Evolutionary conservation across 345 rosid genomes (phyloP).

Genomic region (Hibiscus syriacus): DNA sequence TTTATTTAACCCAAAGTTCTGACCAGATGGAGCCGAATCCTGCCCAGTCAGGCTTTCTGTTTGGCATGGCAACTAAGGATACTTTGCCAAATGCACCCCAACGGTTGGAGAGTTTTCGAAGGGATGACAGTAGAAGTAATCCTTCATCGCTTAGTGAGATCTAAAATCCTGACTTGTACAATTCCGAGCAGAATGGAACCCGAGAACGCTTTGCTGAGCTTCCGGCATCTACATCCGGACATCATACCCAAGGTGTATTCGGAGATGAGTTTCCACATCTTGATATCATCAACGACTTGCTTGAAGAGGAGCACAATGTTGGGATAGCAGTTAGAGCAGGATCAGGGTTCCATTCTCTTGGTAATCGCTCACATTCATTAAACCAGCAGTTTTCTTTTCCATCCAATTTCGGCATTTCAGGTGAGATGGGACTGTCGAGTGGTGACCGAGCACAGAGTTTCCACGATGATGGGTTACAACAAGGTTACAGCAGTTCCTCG

Average conservation of each 20-base stretch:
- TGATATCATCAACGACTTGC: slow-evolving; percentile 86
- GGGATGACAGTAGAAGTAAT: slow-evolving; percentile 29
- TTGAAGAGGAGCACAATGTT: slow-evolving; percentile 63
- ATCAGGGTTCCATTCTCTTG: slow-evolving; percentile 23
- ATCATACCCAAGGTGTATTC: slow-evolving; percentile 38
- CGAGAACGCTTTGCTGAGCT: slow-evolving; percentile 27
- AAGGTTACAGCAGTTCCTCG: slow-evolving; percentile 28
- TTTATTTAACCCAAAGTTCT: slow-evolving; percentile 33
- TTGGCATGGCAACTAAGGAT: slow-evolving; percentile 37
- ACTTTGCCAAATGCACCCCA: not conserved
- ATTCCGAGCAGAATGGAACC: slow-evolving; percentile 17
- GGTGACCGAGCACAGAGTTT: slow-evolving; percentile 49
- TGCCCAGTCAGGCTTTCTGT: slow-evolving; percentile 41
- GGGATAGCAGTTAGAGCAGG: slow-evolving; percentile 22
- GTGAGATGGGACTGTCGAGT: slow-evolving; percentile 30
- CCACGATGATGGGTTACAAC: slow-evolving; percentile 44
- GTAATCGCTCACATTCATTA: slow-evolving; percentile 34
- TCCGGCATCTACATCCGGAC: slow-evolving; percentile 41
- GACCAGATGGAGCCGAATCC: slow-evolving; percentile 39
- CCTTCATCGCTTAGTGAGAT: slow-evolving; percentile 28
- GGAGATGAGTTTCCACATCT: slow-evolving; percentile 90
- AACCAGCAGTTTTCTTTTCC: slow-evolving; percentile 51
- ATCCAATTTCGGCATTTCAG: slow-evolving; percentile 35
- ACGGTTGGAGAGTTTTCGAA: slow-evolving; percentile 50
- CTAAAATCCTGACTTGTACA: slow-evolving; percentile 28